A percentile compares a stretch with the other conserved stretches of the same genome.
These are phyloP conservation scores for Colletotrichum gloeosporioides DNA, from an alignment of 2,329 filamentous ascomycete species.

Conservation along the genomic window DNA sequence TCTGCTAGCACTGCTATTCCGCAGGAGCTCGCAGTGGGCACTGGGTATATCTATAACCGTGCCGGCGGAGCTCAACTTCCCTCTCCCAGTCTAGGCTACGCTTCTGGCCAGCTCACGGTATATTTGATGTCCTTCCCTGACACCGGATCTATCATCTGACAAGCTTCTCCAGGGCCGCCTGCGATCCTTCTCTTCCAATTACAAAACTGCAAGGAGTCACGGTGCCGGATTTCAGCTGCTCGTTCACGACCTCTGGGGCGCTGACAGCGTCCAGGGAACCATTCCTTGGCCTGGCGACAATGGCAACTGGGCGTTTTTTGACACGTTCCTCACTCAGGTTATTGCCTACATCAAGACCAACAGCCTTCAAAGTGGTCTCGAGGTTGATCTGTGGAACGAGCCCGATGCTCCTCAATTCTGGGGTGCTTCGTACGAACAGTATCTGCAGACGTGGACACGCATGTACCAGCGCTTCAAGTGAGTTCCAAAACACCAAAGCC, in stretches of 20 bases:
- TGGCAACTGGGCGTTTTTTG: constrained; percentile 8
- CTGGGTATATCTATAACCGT: background rate
- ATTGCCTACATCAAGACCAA: background rate
- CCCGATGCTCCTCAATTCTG: constrained; percentile 11
- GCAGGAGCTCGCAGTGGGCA: accelerated
- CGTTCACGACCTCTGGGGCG: constrained; percentile 16
- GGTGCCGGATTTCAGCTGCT: background rate
- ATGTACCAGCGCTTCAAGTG: constrained; percentile 1
- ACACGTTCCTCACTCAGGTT: background rate
- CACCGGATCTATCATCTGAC: background rate
- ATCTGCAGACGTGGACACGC: constrained; percentile 7
- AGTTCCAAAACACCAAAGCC: background rate
- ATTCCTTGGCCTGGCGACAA: constrained; percentile 16
- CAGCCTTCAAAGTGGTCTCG: background rate
- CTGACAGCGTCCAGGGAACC: constrained; percentile 3
- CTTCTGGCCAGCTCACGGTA: background rate
- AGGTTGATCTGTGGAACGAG: constrained; percentile 20
- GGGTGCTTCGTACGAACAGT: constrained; percentile 8
- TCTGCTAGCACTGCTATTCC: background rate
- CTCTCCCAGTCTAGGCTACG: background rate
- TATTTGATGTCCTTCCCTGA: background rate
- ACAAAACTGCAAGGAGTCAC: background rate
- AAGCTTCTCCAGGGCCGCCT: background rate
- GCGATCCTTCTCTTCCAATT: background rate
- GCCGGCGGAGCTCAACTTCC: background rate